Evolutionary conservation across 768 basidiomycete species (phyloP), one percentile per base, ranked within the genome.

Genomic region (Leccinum rimulosum): DNA sequence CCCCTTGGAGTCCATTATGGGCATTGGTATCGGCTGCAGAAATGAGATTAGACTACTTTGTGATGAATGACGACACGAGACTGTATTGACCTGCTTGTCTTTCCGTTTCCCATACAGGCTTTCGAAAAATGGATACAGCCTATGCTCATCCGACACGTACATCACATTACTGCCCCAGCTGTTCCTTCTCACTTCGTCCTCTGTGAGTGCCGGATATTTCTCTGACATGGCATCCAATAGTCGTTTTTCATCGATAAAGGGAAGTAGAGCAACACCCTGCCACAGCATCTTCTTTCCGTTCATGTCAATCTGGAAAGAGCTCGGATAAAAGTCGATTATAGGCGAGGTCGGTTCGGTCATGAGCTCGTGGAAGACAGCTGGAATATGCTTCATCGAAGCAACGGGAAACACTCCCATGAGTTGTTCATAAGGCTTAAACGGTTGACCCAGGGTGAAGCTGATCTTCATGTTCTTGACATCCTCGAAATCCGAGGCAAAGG

Each of bases 211-310:
- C 53, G 79, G 75, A 70, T 89, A 89, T 61, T 77, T 80, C 12
- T 79, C 71, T 8, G 79, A 82, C 89, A 99, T 93, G 4, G 95
- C 93, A 35, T 84, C 87, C 55, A 98, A 76, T 27, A 99, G 76
- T 35, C 95, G 84, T 56, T 81, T 82, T 71, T 87, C 81, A 69
- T 98, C 92, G 62, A 99, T 98, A 79, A 98, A 99, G 0, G 97
- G 95, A 22, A 99, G 79, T 9, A 99, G 78, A 0, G 97, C 95
- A 57, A 99, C 94, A 55, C 97, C 97, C 74, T 99, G 96, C 97
- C 97, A 99, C 7, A 91, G 82, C 95, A 98, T 98, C 76, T 91
- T 92, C 78, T 98, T 98, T 59, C 97, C 97, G 69, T 99, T 99
- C 97, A 99, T 99, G 74, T 99, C 97, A 68, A 98, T 88, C 66